Evolutionary conservation across 2,329 filamentous ascomycete species (phyloP).

Genomic region (Cladophialophora exuberans): DNA sequence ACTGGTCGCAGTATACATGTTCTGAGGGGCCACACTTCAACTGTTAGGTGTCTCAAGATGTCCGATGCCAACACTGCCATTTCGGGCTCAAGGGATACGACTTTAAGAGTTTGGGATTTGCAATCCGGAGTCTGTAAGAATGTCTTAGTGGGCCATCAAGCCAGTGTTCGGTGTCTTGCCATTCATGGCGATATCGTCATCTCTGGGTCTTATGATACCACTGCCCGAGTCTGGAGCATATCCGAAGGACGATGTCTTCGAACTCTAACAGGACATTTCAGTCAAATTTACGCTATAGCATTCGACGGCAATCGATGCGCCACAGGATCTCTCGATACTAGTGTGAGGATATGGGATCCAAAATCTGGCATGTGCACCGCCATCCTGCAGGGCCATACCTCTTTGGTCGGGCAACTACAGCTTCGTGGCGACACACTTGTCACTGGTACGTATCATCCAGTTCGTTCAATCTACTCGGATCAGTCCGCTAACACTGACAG

Average conservation of each 20-base stretch:
- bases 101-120: conserved; percentile 93
- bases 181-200: conserved; percentile 96
- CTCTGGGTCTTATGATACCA: conserved; percentile 98
- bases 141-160: conserved; percentile 91
- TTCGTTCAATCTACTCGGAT: background rate
- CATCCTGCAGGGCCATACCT: conserved; percentile 94
- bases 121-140: conserved; percentile 84
- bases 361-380: conserved; percentile 83
- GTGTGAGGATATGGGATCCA: conserved; percentile 95
- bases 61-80: conserved; percentile 92
- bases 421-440: conserved; percentile 94
- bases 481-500: conserved; percentile 40
- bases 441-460: conserved; percentile 50
- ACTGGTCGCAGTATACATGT: conserved; percentile 82
- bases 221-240: conserved; percentile 96
- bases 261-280: conserved; percentile 91
- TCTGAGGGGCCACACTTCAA: conserved; percentile 92
- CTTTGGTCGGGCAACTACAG: conserved; percentile 92
- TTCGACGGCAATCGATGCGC: conserved; percentile 94
- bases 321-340: conserved; percentile 94
- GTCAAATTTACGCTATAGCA: conserved; percentile 97
- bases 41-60: conserved; percentile 97
- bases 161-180: conserved; percentile 90
- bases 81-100: conserved; percentile 93
- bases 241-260: conserved; percentile 90